These are phyloP conservation scores for Fragilaria radians DNA, from an alignment of 108 stramenopile species.

Conservation along the genomic window DNA sequence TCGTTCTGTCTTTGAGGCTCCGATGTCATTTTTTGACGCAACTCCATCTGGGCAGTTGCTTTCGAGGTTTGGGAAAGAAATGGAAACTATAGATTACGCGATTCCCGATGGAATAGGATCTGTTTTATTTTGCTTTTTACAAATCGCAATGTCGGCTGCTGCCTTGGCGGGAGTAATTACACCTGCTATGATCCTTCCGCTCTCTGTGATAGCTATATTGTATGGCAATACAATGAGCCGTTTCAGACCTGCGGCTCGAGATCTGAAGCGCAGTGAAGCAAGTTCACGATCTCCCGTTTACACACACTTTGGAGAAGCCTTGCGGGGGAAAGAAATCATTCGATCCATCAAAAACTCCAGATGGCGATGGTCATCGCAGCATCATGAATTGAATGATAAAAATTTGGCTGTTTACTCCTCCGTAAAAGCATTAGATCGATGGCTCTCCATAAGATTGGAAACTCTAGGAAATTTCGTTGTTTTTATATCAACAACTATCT, in stretches of 20 bases:
- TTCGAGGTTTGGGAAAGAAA: slow-evolving; percentile 85
- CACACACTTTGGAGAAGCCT: slow-evolving; percentile 90
- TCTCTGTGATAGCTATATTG: slow-evolving; percentile 35
- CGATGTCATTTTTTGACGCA: slow-evolving; percentile 87
- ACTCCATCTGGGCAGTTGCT: slow-evolving; percentile 89
- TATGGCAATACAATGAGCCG: slow-evolving; percentile 47
- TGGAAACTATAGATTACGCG: slow-evolving; percentile 65
- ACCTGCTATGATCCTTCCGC: slow-evolving; percentile 48
- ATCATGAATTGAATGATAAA: slow-evolving; percentile 41
- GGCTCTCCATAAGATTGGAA: slow-evolving; percentile 74
- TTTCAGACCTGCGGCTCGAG: slow-evolving; percentile 72
- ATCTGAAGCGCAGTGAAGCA: slow-evolving; percentile 82
- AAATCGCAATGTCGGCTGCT: slow-evolving; percentile 45
- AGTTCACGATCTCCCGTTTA: slow-evolving; percentile 88
- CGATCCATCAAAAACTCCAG: slow-evolving; percentile 65
- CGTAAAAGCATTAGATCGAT: slow-evolving; percentile 69
- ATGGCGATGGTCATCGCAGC: slow-evolving; percentile 44
- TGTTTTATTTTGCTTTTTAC: slow-evolving; percentile 62
- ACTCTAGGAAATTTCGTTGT: slow-evolving; percentile 66
- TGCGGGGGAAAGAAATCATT: slow-evolving; percentile 82
- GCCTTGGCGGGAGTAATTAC: slow-evolving; percentile 64
- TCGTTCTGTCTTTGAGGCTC: slow-evolving; percentile 78
- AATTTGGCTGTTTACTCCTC: slow-evolving; percentile 67
- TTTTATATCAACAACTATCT: slow-evolving; percentile 48
- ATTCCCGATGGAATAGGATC: slow-evolving; percentile 65